Percentiles rank a stretch among this genome's conserved stretches.
Evolutionary conservation across 1,284 basidiomycete genomes (phyloP).

Genomic region (Schizopora paradoxa): DNA sequence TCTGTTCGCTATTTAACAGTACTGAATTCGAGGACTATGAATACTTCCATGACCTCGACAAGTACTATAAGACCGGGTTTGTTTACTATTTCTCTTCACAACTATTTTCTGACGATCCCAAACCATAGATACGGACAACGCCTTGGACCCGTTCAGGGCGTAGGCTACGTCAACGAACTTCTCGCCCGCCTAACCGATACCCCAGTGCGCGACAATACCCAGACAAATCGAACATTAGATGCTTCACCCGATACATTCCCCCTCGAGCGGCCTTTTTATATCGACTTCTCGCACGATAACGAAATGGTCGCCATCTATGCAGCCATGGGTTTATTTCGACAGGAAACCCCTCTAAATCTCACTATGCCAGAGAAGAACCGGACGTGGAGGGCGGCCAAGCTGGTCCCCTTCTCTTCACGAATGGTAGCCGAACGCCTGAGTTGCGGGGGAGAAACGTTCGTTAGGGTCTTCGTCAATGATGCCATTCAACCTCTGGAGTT

Average conservation of each 20-base stretch:
- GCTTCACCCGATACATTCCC: slow-evolving; percentile 66
- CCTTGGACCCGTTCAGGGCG: slow-evolving; percentile 69
- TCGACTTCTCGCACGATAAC: slow-evolving; percentile 81
- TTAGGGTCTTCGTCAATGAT: slow-evolving; percentile 65
- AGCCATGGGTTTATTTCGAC: slow-evolving; percentile 65
- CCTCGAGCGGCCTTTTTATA: slow-evolving; percentile 56
- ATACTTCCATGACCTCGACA: slow-evolving; percentile 69
- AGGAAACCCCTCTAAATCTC: slow-evolving; percentile 35
- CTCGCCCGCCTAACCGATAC: slow-evolving; percentile 67
- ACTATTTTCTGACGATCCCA: background rate
- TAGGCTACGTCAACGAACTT: slow-evolving; percentile 82
- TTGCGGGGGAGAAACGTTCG: slow-evolving; percentile 41
- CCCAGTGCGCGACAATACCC: slow-evolving; percentile 62
- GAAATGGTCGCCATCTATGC: slow-evolving; percentile 72
- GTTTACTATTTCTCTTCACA: slow-evolving; percentile 21
- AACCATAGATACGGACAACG: slow-evolving; percentile 53
- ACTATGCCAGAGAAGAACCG: slow-evolving; percentile 33
- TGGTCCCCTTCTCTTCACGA: slow-evolving; percentile 61
- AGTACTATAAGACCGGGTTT: slow-evolving; percentile 73
- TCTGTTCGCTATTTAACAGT: slow-evolving; percentile 61
- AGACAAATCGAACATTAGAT: slow-evolving; percentile 75
- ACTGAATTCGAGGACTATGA: slow-evolving; percentile 61
- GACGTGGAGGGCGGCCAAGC: slow-evolving; percentile 52
- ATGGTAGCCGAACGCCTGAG: slow-evolving; percentile 59
- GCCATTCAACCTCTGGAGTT: slow-evolving; percentile 58